A percentile compares a stretch with the other conserved stretches of the same genome.
Evolutionary conservation across 75 land plant genomes (phyloP).

Genomic region (Pinus taeda): DNA sequence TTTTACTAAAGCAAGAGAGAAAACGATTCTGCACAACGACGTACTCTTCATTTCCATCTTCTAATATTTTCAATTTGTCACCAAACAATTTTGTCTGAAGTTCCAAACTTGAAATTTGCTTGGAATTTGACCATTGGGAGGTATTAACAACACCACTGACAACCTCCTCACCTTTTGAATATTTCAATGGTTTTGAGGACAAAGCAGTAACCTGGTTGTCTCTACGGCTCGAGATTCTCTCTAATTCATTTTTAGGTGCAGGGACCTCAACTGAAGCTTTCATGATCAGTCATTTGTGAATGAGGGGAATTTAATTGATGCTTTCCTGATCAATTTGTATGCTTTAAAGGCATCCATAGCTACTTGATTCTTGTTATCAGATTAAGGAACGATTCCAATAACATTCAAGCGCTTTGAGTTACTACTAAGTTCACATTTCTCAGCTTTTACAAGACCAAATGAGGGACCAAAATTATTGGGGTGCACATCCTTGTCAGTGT

Average conservation of each 20-base stretch:
- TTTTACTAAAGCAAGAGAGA: slow-evolving; percentile 29
- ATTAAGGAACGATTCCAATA: neutral
- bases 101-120: neutral
- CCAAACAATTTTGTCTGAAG: neutral
- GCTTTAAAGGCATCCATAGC: neutral
- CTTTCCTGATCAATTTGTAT: neutral
- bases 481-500: neutral
- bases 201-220: neutral
- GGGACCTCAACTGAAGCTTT: neutral
- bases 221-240: neutral
- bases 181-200: neutral
- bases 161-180: neutral
- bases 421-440: neutral
- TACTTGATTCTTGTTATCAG: neutral
- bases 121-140: neutral
- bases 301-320: no score
- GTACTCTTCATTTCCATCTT: slow-evolving; percentile 16
- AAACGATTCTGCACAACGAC: slow-evolving; percentile 35
- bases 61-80: slow-evolving; percentile 14
- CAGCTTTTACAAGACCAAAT: neutral
- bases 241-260: neutral
- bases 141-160: neutral
- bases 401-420: neutral
- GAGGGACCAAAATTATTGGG: neutral
- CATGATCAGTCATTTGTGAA: no score